phyloP scores from a whole-genome alignment of 163 green algal genomes.

The Coccomyxa subellipsoidea region DNA sequence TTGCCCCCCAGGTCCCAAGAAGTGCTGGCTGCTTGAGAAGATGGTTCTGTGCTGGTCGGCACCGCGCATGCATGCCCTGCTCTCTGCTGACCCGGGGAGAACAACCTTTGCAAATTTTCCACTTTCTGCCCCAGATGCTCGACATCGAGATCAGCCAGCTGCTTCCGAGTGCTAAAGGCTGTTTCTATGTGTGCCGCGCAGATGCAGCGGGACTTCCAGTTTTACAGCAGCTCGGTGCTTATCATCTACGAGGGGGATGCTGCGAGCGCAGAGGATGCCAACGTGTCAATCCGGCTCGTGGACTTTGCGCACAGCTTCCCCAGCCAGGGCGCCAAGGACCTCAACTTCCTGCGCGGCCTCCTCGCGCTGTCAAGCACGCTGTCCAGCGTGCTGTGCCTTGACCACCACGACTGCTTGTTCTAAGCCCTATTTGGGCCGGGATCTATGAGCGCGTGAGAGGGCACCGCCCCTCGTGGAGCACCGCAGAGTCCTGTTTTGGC shows the following conservation, averaged over 20 bases:
- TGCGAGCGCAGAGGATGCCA: slow-evolving; percentile 34
- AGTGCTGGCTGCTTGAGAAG: too few species aligned
- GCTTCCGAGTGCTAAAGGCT: too few species aligned
- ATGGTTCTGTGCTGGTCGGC: too few species aligned
- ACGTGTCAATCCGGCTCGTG: slow-evolving; percentile 63
- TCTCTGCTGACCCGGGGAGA: too few species aligned
- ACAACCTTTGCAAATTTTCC: too few species aligned
- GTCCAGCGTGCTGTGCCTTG: neutral
- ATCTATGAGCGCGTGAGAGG: too few species aligned
- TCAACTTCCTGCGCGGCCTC: slow-evolving; percentile 52
- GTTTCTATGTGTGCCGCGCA: slow-evolving; percentile 2
- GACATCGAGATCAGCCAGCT: too few species aligned
- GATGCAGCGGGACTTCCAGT: slow-evolving; percentile 28
- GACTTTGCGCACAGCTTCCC: slow-evolving; percentile 89
- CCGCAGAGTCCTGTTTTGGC: too few species aligned
- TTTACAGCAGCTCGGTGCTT: slow-evolving; percentile 53
- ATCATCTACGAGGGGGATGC: slow-evolving; percentile 85
- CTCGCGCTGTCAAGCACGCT: slow-evolving; percentile 26
- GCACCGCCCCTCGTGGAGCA: too few species aligned
- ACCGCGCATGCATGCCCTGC: too few species aligned
- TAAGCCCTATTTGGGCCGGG: neutral
- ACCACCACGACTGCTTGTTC: neutral
- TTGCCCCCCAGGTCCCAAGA: too few species aligned
- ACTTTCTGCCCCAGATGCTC: too few species aligned
- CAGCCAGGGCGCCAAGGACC: slow-evolving; percentile 32